Evolutionary conservation across 1,139 yeast species (phyloP).

Genomic region (Candida glucosophila): DNA sequence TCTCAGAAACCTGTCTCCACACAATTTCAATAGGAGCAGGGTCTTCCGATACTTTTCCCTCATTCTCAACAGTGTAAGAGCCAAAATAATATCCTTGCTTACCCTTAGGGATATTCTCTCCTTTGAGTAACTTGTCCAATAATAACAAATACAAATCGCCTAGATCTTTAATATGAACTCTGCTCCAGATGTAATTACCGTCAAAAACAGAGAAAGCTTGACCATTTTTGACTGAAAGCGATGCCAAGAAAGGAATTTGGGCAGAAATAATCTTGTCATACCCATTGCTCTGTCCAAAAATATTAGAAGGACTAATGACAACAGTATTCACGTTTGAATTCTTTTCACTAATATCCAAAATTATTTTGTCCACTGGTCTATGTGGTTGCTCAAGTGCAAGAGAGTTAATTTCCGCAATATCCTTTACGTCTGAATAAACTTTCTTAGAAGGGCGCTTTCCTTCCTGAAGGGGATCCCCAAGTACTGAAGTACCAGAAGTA

Average conservation of each 20-base stretch:
- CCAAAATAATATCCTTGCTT: slow-evolving; percentile 29
- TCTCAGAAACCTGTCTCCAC: slow-evolving; percentile 23
- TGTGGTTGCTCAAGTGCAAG: slow-evolving; percentile 26
- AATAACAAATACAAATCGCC: slow-evolving; percentile 22
- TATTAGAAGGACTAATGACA: slow-evolving; percentile 17
- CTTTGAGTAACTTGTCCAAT: slow-evolving; percentile 12
- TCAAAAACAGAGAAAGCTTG: slow-evolving; percentile 22
- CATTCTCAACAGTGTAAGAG: slow-evolving; percentile 11
- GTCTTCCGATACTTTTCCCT: slow-evolving; percentile 9
- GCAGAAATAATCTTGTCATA: slow-evolving; percentile 21
- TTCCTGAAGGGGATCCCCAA: slow-evolving; percentile 17
- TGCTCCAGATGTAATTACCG: slow-evolving; percentile 29
- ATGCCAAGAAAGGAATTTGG: slow-evolving; percentile 23
- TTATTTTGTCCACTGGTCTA: slow-evolving; percentile 25
- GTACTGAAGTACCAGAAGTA: slow-evolving; percentile 31
- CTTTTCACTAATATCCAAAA: slow-evolving; percentile 18
- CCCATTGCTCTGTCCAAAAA: slow-evolving; percentile 21
- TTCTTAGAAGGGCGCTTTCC: slow-evolving; percentile 13
- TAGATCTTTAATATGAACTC: slow-evolving; percentile 27
- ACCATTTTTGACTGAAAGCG: slow-evolving; percentile 12
- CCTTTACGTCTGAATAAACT: slow-evolving; percentile 20
- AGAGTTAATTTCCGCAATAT: slow-evolving; percentile 19
- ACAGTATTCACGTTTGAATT: slow-evolving; percentile 15
- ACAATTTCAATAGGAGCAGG: slow-evolving; percentile 17
- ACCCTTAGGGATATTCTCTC: slow-evolving; percentile 20